phyloP scores from a whole-genome alignment of 78 protist genomes.

The Dictyostelium intermedium region DNA sequence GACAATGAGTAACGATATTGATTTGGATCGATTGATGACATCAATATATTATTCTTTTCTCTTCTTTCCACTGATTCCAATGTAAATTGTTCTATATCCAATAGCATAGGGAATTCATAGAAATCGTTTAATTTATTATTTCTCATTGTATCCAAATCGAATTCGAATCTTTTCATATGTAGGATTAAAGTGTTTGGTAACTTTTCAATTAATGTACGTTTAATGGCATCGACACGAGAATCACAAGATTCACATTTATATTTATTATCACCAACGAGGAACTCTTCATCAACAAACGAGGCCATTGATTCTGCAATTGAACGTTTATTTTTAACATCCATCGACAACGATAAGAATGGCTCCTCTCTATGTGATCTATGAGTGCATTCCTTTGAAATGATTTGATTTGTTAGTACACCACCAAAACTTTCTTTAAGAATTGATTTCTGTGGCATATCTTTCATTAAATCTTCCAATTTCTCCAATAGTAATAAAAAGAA shows the following conservation, averaged over 20 bases:
- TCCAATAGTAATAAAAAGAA: constrained; percentile 90
- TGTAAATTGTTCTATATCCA: constrained; percentile 88
- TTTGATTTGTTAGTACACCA: constrained; percentile 75
- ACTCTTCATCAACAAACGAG: constrained; percentile 88
- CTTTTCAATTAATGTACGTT: constrained; percentile 64
- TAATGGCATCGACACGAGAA: constrained; percentile 75
- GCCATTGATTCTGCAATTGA: constrained; percentile 84
- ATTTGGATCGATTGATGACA: neutral
- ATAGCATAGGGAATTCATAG: constrained; percentile 86
- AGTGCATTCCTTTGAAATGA: constrained; percentile 73
- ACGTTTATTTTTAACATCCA: constrained; percentile 88
- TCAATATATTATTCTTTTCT: constrained; percentile 4
- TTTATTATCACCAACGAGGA: constrained; percentile 94
- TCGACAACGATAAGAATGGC: constrained; percentile 78
- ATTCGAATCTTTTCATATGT: constrained; percentile 83
- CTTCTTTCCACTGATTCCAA: constrained; percentile 49
- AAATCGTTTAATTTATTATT: constrained; percentile 81
- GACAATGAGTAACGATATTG: constrained; percentile 78
- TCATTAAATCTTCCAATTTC: constrained; percentile 80
- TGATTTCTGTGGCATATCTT: neutral
- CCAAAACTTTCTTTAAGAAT: constrained; percentile 58
- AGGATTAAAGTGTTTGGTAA: constrained; percentile 78
- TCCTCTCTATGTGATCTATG: constrained; percentile 86
- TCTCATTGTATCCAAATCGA: constrained; percentile 80
- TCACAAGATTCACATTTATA: constrained; percentile 87